Evolutionary conservation across 257 asterid species (phyloP), one percentile per base, ranked within the genome.

Genomic region (Anisodus acutangulus): DNA sequence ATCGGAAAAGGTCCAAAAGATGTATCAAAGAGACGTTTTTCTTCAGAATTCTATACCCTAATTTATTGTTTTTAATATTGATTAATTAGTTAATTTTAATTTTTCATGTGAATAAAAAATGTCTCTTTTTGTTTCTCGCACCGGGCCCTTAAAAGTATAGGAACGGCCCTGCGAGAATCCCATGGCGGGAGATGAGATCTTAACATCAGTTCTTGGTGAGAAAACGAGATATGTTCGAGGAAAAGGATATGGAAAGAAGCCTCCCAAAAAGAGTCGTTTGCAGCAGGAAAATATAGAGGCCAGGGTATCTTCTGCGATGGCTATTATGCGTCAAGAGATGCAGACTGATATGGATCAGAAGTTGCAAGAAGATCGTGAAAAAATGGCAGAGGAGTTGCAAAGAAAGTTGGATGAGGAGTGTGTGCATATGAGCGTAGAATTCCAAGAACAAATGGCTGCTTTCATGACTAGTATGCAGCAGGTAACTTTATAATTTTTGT

Each of bases 221-320:
- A 60, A 35, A 60, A 17, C 67, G 2, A 35, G 67, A 31, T 60
- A 60, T 60, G 31, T 60, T 60, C 67, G 31, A 6, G 67, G 67
- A 60, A 60, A 60, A 60, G 67, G 67, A 16, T 60, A 60, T 60
- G 67, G 67, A 60, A 60, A 60, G 10, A n/a, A n/a, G 67, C 67
- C 67, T n/a, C 67, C 2, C 11, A 60, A n/a, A 60, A 60, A 60
- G 67, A 60, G 67, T 9, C 35, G 11, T 22, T 5, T 17, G 68
- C 37, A 62, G 9, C 37, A 19, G 35, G 68, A 6, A 62, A 22
- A 62, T 26, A n/a, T 62, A 19, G 37, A 22, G 37, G 22, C 39
- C 22, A 8, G 68, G 5, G 5, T 62, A 22, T 62, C 68, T 62
- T 62, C 68, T 19, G 37, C 15, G 9, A 19, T 62, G 9, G 68